These are phyloP conservation scores for Sclerotinia borealis DNA, from an alignment of 2,329 filamentous ascomycete genomes.

Conservation along the genomic window DNA sequence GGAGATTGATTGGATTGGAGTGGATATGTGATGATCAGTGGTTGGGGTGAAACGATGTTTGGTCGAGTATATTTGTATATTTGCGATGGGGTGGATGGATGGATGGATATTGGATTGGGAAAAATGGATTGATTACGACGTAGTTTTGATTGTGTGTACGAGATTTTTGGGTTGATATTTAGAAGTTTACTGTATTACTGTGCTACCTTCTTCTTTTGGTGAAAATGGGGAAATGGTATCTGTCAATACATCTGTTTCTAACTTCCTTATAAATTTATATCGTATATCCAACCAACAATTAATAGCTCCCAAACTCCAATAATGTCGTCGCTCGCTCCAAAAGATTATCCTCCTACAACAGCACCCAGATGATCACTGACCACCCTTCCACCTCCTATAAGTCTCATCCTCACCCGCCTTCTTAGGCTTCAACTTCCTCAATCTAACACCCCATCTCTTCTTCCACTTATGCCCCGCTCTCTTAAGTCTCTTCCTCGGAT, in stretches of 20 bases:
- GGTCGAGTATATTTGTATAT: too few species aligned
- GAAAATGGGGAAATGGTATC: neutral
- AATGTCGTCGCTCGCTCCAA: neutral
- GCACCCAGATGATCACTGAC: neutral
- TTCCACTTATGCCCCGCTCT: constrained; percentile 41
- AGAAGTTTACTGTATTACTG: too few species aligned
- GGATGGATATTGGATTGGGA: neutral
- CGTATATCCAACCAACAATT: neutral
- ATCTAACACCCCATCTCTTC: constrained; percentile 25
- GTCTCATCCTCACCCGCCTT: neutral
- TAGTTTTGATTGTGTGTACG: neutral
- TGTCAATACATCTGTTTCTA: too few species aligned
- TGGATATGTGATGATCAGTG: neutral
- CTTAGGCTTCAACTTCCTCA: constrained; percentile 11
- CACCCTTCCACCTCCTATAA: neutral
- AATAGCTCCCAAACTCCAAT: neutral
- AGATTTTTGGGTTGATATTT: too few species aligned
- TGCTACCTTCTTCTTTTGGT: neutral
- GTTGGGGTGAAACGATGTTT: neutral
- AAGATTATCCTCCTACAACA: neutral
- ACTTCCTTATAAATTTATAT: too few species aligned
- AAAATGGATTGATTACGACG: neutral
- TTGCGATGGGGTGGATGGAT: neutral
- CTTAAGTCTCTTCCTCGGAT: constrained; percentile 40
- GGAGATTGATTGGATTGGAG: neutral